Base-by-base conservation (phyloP, 2,329 filamentous ascomycete genomes). In the Tolypocladium inflatum region DNA sequence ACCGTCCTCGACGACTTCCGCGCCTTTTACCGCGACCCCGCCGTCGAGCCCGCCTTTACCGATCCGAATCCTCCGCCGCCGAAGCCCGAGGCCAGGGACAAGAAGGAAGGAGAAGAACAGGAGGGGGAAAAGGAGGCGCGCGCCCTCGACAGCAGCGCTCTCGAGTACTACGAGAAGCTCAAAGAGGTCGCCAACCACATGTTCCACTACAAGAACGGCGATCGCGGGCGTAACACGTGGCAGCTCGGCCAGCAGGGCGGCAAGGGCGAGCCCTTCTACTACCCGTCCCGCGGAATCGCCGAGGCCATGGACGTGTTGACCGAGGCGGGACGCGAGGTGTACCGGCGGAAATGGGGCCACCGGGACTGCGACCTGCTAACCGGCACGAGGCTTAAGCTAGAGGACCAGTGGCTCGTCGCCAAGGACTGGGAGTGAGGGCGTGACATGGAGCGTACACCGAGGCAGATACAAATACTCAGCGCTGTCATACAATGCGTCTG, bases 211-310 rank as follows among this genome's bases (percentile, higher is more conserved):
- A 78, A 78, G 62, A 70, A 76, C 57, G 68, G 71, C 53, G 67
- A 67, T 8, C 71, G 71, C 52, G 65, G 69, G 23, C 71, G 80
- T 37, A 82, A 83, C 66, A 78, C 73, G 13, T 84, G 80, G 80
- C 80, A 83, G 64, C 66, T 65, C 3, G 73, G 74, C 37, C 80
- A 83, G 64, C 72, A 68, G 6, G 80, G 80, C 37, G 81, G 80
- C 1, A 56, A 73, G 30, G 79, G 77, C 17, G 80, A 83, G 64
- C 80, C 80, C 1, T 83, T 76, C 60, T 79, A 82, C 66, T 76
- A 80, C 60, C 71, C 78, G 55, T 62, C 75, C 0, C 72, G 72
- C 2, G 80, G 79, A 1, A 70, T 81, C 56, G 71, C 74, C 4
- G 66, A 70, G 53, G 75, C 70, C 1, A 73, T 80, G 58, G 71